Base-by-base conservation (phyloP, 2,329 filamentous ascomycete species). In the Colletotrichum sojae region DNA sequence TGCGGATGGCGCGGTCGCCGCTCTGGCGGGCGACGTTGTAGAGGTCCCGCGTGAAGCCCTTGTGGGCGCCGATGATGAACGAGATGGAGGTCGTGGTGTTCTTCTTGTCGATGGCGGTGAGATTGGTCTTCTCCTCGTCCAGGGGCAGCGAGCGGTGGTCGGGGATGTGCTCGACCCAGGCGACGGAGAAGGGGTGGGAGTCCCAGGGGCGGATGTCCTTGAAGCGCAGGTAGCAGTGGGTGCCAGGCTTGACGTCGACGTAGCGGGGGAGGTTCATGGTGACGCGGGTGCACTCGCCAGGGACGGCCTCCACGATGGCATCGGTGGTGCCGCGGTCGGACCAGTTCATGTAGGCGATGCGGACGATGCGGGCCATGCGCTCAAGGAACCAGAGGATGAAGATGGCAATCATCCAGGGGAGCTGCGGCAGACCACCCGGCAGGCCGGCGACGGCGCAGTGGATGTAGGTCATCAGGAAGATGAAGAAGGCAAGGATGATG, bases 51-150 rank as follows among this genome's bases (percentile, higher is more conserved):
- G 96, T 98, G 82, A 97, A 92, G 36, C 95, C 95, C 0, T 92
- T 95, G 69, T 96, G 92, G 31, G 94, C 93, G 71, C 94, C 93
- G 73, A 98, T 91, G 74, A 98, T 86, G 75, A 98, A 93, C 0
- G 92, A 94, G 69, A 97, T 89, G 20, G 83, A 82, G 0, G 88
- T 89, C 5, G 80, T 83, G 62, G 82, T 78, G n/a, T 77, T 75
- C 51, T 81, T 80, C 65, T 84, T 82, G 71, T 82, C 78, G 18
- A 82, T 72, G 6, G 80, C 74, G 60, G 80, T 74, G 20, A 78
- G 75, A 6, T 71, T 70, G 48, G 83, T 78, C 78, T 81, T 83
- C 76, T 83, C 85, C 43, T 72, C 71, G 8, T 64, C 65, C 9
- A 71, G 45, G 12, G 53, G 58, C 15, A 82, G 79, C 2, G 81